phyloP scores from a whole-genome alignment of 2,329 filamentous ascomycete genomes.

The Gnomoniopsis sp. region DNA sequence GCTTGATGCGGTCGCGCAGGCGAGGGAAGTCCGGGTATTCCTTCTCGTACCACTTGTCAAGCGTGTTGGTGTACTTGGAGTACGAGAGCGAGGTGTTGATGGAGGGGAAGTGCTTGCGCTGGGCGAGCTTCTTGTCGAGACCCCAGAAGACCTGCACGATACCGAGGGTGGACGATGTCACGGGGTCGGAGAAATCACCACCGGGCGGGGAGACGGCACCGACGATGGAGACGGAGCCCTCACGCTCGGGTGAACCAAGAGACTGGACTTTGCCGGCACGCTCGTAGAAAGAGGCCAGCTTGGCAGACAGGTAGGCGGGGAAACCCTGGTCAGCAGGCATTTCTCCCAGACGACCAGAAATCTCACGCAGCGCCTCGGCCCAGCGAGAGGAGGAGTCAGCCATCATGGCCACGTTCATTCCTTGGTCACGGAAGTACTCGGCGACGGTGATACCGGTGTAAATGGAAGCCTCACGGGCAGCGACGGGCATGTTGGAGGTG shows the following conservation, averaged over 20 bases:
- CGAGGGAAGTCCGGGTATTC: constrained; percentile 91
- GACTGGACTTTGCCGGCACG: constrained; percentile 85
- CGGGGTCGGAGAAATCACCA: constrained; percentile 98
- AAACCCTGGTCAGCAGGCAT: constrained; percentile 99
- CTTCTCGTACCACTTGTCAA: constrained; percentile 94
- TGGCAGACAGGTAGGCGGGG: constrained; percentile 93
- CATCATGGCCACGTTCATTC: constrained; percentile 99
- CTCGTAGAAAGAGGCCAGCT: constrained; percentile 98
- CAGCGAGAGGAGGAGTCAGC: constrained; percentile 96
- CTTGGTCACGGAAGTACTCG: constrained; percentile 96
- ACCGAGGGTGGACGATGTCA: constrained; percentile 87
- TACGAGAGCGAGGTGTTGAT: constrained; percentile 95
- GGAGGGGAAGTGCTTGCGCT: constrained; percentile 98
- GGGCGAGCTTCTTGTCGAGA: constrained; percentile 98
- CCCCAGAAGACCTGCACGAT: constrained; percentile 99
- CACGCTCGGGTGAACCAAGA: constrained; percentile 82
- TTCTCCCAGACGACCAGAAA: constrained; percentile 97
- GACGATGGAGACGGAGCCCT: constrained; percentile 94
- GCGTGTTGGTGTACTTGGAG: constrained; percentile 87
- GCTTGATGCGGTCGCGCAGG: constrained; percentile 87
- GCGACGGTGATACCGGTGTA: constrained; percentile 94
- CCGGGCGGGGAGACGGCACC: constrained; percentile 95
- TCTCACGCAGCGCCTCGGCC: constrained; percentile 97
- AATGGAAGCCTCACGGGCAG: constrained; percentile 96
- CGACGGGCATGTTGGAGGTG: constrained; percentile 99